Evolutionary conservation across 1,139 yeast species (phyloP).

Genomic region (Pichia sp.): DNA sequence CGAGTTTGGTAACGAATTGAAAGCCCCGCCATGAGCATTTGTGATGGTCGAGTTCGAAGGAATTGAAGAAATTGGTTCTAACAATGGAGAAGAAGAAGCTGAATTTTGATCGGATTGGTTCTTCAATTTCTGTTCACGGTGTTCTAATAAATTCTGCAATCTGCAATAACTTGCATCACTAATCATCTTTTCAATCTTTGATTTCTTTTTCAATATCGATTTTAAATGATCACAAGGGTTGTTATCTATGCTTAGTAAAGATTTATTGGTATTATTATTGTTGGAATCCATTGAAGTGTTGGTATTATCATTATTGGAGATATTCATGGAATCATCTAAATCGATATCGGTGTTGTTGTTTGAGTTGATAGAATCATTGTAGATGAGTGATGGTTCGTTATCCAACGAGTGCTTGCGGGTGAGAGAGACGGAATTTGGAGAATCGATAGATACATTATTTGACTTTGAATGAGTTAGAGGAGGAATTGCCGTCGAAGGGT

Average conservation of each 20-base stretch:
- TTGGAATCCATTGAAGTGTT: not conserved
- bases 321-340: not conserved
- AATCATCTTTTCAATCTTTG: constrained; percentile 54
- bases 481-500: not conserved
- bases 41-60: constrained; percentile 10
- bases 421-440: not conserved
- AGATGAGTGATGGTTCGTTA: not conserved
- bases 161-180: constrained; percentile 50
- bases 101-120: not conserved
- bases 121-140: constrained; percentile 28
- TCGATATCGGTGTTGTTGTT: not conserved
- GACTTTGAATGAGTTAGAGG: not conserved
- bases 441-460: not conserved
- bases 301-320: constrained; percentile 1
- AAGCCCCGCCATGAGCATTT: no score
- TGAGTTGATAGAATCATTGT: not conserved
- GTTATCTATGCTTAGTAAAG: constrained; percentile 9
- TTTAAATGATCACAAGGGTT: constrained; percentile 36
- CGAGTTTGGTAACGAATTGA: constrained; percentile 3
- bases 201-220: constrained; percentile 54
- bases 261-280: not conserved
- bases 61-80: constrained; percentile 25
- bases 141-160: constrained; percentile 38
- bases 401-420: constrained; percentile 4
- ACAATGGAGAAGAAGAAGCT: constrained; percentile 24